Evolutionary conservation across 2,329 filamentous ascomycete species (phyloP), one percentile per base, ranked within the genome.

Genomic region (Ophiostoma populinum): DNA sequence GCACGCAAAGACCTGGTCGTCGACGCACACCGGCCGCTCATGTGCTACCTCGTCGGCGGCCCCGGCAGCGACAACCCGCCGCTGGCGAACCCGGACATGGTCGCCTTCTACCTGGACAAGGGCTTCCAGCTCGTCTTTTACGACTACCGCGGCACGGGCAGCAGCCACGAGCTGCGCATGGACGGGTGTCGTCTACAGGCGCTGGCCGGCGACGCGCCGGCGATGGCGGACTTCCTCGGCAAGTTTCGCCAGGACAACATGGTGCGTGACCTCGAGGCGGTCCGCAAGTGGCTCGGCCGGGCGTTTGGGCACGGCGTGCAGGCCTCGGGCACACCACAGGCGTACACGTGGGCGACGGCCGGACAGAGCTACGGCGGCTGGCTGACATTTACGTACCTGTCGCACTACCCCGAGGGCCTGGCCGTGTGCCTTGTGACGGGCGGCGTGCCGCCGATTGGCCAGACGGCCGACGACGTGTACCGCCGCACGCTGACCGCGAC

Each of bases 351-450:
- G n/a, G 24, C 21, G 30, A 19, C 24, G n/a, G 24, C 30, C 42
- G 78, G 77, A 3, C 78, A 83, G 52, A 75, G 68, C 21, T 85
- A 79, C 49, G 79, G 79, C 20, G 78, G 79, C 0, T 85, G 81
- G 53, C 75, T 78, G 42, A 63, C 63, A n/a, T 60, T 71, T 7
- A 76, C 70, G 2, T 83, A 82, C 49, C 59, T 82, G n/a, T 79
- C 72, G 0, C 68, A 73, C 45, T 68, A 58, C 42, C 72, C 75
- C 0, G 59, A 70, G 35, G 68, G 70, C 1, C 48, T 83, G 12
- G 59, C 61, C 24, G 71, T 78, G 51, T 65, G 67, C 3, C 80
- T 79, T 47, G 55, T 75, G 7, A 69, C 69, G 20, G 79, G 76
- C 24, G 79, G 78, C 1, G 54, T 83, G 33, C 67, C 76, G 26